A percentile compares a stretch with the other conserved stretches of the same genome.
These are phyloP conservation scores for Bryum argenteum DNA, from an alignment of 225 moss, liverwort and hornwort genomes.

Conservation along the genomic window DNA sequence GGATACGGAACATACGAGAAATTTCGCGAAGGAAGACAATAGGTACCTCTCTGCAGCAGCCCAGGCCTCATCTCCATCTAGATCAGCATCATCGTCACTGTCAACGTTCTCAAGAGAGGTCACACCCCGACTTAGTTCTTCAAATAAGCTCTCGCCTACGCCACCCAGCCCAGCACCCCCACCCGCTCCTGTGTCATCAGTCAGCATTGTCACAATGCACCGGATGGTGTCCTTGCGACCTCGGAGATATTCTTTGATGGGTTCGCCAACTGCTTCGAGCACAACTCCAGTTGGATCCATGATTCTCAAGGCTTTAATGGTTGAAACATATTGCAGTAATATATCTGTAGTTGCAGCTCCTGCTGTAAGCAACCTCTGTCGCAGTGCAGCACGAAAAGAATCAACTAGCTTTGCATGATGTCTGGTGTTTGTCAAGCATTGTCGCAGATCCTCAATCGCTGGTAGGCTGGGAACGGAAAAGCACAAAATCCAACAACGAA, in stretches of 20 bases:
- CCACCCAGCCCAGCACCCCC: conserved; percentile 80
- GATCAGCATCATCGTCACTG: conserved; percentile 97
- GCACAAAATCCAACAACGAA: conserved; percentile 23
- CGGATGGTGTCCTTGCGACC: conserved; percentile 98
- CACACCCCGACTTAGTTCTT: conserved; percentile 93
- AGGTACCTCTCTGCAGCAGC: conserved; percentile 91
- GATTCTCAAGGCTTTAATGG: conserved; percentile 92
- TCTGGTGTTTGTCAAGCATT: conserved; percentile 92
- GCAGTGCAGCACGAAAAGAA: conserved; percentile 88
- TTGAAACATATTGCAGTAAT: conserved; percentile 94
- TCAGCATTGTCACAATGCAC: conserved; percentile 98
- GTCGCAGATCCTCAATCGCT: conserved; percentile 90
- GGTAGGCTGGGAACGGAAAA: conserved; percentile 68
- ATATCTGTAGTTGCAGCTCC: conserved; percentile 99
- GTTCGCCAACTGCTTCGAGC: conserved; percentile 95
- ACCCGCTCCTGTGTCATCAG: conserved; percentile 89
- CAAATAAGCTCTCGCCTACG: conserved; percentile 93
- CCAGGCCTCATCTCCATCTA: conserved; percentile 95
- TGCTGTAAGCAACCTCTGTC: conserved; percentile 93
- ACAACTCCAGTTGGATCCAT: conserved; percentile 99
- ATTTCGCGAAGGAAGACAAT: neutral
- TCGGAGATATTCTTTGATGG: conserved; percentile 95
- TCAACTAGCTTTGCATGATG: conserved; percentile 93
- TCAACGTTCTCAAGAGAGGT: conserved; percentile 86
- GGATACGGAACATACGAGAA: too few species aligned